Evolutionary conservation across 23 red algal species (phyloP), one percentile per base, ranked within the genome.

Genomic region (Gracilariopsis chorda): DNA sequence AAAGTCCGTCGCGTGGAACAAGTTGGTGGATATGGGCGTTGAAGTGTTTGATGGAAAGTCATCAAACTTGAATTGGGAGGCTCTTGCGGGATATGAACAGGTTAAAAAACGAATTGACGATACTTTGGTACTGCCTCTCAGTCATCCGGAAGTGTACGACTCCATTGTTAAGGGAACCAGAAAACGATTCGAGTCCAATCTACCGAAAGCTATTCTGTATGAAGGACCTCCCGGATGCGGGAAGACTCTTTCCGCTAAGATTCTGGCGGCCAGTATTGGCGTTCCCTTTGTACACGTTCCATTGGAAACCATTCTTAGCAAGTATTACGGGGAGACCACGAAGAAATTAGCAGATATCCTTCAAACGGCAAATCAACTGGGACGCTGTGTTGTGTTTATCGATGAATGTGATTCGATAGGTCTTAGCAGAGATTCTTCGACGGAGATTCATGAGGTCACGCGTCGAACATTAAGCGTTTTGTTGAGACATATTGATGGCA

Each of bases 61-160:
- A 1, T 51, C 41, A 2, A 48, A 73, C 2, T 75, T 96, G 46
- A 80, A 56, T n/a, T 98, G 96, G 96, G 64, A 78, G 37, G 84
- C 90, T 34, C 62, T 98, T 16, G 92, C 92, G n/a, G 96, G 96
- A 9, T 98, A 98, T 86, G 81, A 92, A 35, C 88, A 95, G 21
- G 80, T 95, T 47, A 98, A 98, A 70, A 77, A 93, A 37, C 46
- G 49, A 30, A 85, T 98, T 76, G 87, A 95, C 35, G 88, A 94
- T 29, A 86, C 96, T 20, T 67, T 98, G 30, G 80, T 88, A 39
- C 72, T 95, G 23, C 85, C 96, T 32, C 51, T 98, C 20, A 80
- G 71, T 28, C 89, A 94, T 69, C 86, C 88, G 1, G 93, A 98
- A n/a, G 96, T 98, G 1, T 98, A 98, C 80, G 96, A 98, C 35